Conservation (phyloP, 805 yeast genomes). For the Grigorovia humatica region DNA sequence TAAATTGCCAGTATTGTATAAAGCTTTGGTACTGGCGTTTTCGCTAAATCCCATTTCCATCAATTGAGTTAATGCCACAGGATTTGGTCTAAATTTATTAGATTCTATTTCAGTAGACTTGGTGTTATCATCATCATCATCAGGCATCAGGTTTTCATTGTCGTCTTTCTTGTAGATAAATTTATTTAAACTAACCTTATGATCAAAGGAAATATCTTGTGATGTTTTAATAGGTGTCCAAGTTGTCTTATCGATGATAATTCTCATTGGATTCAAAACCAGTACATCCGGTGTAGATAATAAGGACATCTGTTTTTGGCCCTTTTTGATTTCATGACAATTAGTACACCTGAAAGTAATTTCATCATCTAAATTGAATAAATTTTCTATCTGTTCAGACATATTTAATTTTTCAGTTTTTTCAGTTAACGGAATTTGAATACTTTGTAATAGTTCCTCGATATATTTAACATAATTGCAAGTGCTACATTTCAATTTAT, state of each 20-base stretch:
- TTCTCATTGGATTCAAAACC: constrained; percentile 66
- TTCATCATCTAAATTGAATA: constrained; percentile 41
- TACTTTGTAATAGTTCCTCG: constrained; percentile 46
- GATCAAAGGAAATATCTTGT: neutral
- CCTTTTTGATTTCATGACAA: constrained; percentile 33
- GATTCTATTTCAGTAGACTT: neutral
- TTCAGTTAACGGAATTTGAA: constrained; percentile 44
- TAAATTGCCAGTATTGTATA: constrained; percentile 60
- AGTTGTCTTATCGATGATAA: constrained; percentile 51
- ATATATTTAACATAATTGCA: constrained; percentile 56
- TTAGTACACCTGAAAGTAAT: constrained; percentile 56
- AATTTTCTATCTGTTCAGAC: constrained; percentile 36
- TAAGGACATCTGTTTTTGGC: constrained; percentile 18
- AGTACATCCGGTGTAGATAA: constrained; percentile 58
- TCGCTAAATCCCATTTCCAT: constrained; percentile 83
- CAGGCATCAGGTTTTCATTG: constrained; percentile 17
- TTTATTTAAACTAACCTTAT: neutral
- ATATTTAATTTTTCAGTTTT: constrained; percentile 34
- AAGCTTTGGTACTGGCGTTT: constrained; percentile 52
- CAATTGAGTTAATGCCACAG: constrained; percentile 43
- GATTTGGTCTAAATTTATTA: constrained; percentile 42
- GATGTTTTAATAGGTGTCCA: constrained; percentile 73
- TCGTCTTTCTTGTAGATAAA: constrained; percentile 17
- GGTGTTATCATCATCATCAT: constrained; percentile 13
- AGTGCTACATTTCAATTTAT: constrained; percentile 41